These are phyloP conservation scores for Clarireedia sp. DNA, from an alignment of 2,329 filamentous ascomycete species.

Conservation along the genomic window DNA sequence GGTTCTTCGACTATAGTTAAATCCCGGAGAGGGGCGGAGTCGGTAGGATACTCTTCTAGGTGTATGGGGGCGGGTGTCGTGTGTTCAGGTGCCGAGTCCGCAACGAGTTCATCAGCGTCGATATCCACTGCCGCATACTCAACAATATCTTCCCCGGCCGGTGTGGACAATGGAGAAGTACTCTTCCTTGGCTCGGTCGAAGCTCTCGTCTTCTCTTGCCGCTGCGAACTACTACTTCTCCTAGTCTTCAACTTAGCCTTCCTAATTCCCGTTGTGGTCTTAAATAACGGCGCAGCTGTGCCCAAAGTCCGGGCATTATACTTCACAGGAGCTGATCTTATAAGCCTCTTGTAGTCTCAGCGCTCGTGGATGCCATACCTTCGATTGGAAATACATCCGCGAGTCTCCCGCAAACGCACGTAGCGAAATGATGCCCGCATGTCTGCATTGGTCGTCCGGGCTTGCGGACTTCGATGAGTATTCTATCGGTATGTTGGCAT, in stretches of 20 bases:
- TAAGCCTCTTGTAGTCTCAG: too few relatives aligned
- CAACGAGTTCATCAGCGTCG: too few relatives aligned
- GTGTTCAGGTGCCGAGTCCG: too few relatives aligned
- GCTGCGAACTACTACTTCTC: not conserved
- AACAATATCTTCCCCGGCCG: too few relatives aligned
- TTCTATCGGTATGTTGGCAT: conserved; percentile 22
- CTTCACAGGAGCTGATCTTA: too few relatives aligned
- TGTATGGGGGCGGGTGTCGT: too few relatives aligned
- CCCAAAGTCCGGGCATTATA: too few relatives aligned
- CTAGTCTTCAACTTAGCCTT: not conserved
- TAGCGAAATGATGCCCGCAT: conserved; percentile 21
- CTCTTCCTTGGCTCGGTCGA: too few relatives aligned
- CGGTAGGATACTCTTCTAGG: not conserved
- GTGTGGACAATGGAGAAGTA: too few relatives aligned
- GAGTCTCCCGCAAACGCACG: conserved; percentile 21
- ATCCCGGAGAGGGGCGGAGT: not conserved
- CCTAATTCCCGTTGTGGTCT: not conserved
- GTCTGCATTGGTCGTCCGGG: conserved; percentile 25
- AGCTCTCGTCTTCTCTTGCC: not conserved
- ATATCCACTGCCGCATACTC: too few relatives aligned
- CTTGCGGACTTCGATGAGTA: conserved; percentile 24
- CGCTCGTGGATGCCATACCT: not conserved
- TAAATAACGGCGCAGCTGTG: not conserved
- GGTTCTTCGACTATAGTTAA: too few relatives aligned
- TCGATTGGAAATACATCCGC: conserved; percentile 14